Conservation (phyloP, 2,329 filamentous ascomycete species). For the Metarhizium rileyi region DNA sequence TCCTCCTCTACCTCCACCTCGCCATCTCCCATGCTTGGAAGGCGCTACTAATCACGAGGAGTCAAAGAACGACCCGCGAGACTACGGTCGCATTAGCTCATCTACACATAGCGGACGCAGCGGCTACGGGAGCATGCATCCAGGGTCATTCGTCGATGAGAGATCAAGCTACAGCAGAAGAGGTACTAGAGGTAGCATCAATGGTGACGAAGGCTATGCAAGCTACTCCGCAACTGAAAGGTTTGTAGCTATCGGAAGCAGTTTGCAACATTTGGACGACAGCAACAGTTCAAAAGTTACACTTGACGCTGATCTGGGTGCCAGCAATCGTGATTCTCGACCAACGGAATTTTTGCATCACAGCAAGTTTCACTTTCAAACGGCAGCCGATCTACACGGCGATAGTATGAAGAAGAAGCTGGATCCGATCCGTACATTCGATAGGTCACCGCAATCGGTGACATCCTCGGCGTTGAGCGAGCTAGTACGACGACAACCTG, state of each 20-base stretch:
- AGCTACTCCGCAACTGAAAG: conserved; percentile 32
- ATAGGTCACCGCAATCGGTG: conserved; percentile 35
- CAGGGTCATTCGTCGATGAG: conserved; percentile 24
- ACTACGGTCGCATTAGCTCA: conserved; percentile 17
- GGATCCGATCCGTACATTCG: conserved; percentile 35
- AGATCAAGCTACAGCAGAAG: conserved; percentile 23
- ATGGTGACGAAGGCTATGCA: conserved; percentile 33
- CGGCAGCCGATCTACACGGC: conserved; percentile 37
- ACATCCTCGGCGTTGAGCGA: conserved; percentile 34
- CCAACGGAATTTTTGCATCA: conserved; percentile 36
- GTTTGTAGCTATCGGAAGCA: conserved; percentile 15
- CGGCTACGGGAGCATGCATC: conserved; percentile 31
- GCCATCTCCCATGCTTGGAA: conserved; percentile 25
- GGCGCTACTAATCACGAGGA: conserved; percentile 21
- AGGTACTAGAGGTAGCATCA: conserved; percentile 17
- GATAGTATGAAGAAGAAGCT: conserved; percentile 45
- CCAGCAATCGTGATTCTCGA: conserved; percentile 32
- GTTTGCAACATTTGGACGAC: background rate
- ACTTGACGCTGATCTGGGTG: conserved; percentile 4
- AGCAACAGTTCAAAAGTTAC: background rate
- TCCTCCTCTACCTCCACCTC: conserved; percentile 38
- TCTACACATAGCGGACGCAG: conserved; percentile 26
- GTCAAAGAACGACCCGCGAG: conserved; percentile 19
- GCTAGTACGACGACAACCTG: conserved; percentile 25
- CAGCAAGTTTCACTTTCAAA: conserved; percentile 37